A percentile compares a stretch with the other conserved stretches of the same genome.
Conservation (phyloP, 257 asterid genomes). For the Datura wrightii region DNA sequence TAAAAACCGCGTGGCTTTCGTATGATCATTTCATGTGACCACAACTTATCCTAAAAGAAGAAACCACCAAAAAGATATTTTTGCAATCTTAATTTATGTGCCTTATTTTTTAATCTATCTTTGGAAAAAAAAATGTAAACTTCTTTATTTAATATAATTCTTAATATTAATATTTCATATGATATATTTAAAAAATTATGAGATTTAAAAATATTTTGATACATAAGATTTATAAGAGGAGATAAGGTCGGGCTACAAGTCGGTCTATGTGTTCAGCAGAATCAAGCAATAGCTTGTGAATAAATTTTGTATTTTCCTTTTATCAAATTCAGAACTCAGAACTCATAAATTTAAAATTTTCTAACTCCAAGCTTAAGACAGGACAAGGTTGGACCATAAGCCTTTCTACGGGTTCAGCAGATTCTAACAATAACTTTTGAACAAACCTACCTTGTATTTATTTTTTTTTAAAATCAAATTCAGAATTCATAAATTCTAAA, state of each 20-base stretch:
- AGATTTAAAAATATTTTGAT: neutral
- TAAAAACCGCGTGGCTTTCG: slow-evolving; percentile 47
- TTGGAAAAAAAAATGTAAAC: neutral
- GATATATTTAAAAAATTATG: neutral
- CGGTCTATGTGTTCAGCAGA: no score
- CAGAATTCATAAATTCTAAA: neutral
- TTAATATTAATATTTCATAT: neutral
- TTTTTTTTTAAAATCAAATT: neutral
- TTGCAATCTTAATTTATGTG: neutral
- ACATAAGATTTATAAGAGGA: neutral
- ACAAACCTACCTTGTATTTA: neutral
- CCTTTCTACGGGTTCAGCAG: neutral
- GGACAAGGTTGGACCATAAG: no score
- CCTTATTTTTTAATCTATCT: neutral
- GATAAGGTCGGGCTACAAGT: no score
- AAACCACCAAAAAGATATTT: slow-evolving; percentile 33
- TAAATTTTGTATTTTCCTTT: no score
- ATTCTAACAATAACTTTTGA: neutral
- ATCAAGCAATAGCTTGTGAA: no score
- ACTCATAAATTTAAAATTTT: no score
- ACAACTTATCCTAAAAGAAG: slow-evolving; percentile 36
- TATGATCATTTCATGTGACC: slow-evolving; percentile 45
- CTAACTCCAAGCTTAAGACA: no score
- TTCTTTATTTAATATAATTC: neutral
- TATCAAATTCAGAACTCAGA: no score